Evolutionary conservation across 495 filamentous ascomycete genomes (phyloP), one percentile per base, ranked within the genome.

Genomic region (Penicillium ucsense): DNA sequence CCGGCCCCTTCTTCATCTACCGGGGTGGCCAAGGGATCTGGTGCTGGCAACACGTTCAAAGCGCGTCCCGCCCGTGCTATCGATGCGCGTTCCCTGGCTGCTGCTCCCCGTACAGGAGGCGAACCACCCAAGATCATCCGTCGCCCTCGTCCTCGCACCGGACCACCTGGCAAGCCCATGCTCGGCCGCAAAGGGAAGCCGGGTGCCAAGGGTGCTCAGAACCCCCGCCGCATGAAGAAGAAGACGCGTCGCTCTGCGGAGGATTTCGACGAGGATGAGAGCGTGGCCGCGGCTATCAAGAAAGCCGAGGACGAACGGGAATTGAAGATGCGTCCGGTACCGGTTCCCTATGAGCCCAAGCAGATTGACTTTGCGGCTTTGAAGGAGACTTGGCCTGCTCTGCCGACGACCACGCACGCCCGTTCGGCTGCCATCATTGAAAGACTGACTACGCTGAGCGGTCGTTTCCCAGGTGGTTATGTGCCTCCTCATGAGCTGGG

Each of bases 71-170:
- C 60, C 30, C 63, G 63, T 28, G 53, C 59, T 9, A 45, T 74
- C 42, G 71, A 74, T 53, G 71, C 71, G 6, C 57, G 71, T 48
- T 67, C 66, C 9, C 58, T 74, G 35, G 67, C 62, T 4, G 67
- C 62, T 4, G 67, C 69, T 3, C 45, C 63, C 10, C 53, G 54
- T 35, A 52, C 53, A 41, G 54, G 54, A 41, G 57, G 55, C 10
- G 55, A 64, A 35, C 58, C 60, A 11, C 44, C 60, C 10, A 67
- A 66, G 41, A 51, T 74, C 37, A 53, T 74, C 10, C 66, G 57
- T 38, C 59, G 52, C 28, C 62, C 68, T 4, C 52, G 56, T 31
- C 38, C 60, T 12, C 64, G 63, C 35, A 56, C 45, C 37, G 30
- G 49, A 43, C 46, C 48, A 47, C 46, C 48, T 8, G 50, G 53